Percentiles rank a stretch among this genome's conserved stretches.
Evolutionary conservation across 2,329 filamentous ascomycete genomes (phyloP).

Genomic region (Ceratocystis cacaofunesta): DNA sequence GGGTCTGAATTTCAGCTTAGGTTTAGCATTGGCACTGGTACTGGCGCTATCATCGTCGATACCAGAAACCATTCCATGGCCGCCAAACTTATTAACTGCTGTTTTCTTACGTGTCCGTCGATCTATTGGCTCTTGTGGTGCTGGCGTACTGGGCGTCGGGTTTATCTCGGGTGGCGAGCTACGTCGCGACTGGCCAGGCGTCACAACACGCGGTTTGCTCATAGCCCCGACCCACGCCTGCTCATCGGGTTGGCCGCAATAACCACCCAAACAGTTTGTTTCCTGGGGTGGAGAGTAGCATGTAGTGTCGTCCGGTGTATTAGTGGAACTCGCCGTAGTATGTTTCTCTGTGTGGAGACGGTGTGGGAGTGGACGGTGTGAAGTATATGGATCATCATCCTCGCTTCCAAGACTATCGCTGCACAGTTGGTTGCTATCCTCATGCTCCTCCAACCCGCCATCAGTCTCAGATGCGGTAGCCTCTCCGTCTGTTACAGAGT

Average conservation of each 20-base stretch:
- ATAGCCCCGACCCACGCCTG: constrained; percentile 38
- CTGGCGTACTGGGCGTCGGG: constrained; percentile 14
- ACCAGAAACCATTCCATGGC: too few relatives aligned
- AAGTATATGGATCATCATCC: not conserved
- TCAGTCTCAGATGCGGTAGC: constrained; percentile 24
- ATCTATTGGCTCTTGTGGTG: not conserved
- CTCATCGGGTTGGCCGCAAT: constrained; percentile 41
- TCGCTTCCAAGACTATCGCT: constrained; percentile 20
- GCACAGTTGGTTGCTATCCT: not conserved
- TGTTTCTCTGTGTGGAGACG: not conserved
- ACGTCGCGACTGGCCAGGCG: constrained; percentile 28
- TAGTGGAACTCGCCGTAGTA: not conserved
- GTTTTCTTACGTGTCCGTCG: not conserved
- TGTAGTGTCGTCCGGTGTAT: too few relatives aligned
- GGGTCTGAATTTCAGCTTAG: not conserved
- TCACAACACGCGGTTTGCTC: constrained; percentile 24
- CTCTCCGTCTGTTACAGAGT: constrained; percentile 22
- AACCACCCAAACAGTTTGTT: too few relatives aligned
- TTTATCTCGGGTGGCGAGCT: constrained; percentile 13
- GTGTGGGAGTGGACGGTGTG: not conserved
- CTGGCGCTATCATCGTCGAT: not conserved
- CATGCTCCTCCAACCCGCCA: not conserved
- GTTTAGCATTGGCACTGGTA: not conserved
- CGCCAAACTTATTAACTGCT: not conserved
- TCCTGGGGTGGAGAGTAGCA: too few relatives aligned